A percentile compares a stretch with the other conserved stretches of the same genome.
Evolutionary conservation across 371 early-diverging fungal species (phyloP).

Genomic region (Rhizopus microsporus): DNA sequence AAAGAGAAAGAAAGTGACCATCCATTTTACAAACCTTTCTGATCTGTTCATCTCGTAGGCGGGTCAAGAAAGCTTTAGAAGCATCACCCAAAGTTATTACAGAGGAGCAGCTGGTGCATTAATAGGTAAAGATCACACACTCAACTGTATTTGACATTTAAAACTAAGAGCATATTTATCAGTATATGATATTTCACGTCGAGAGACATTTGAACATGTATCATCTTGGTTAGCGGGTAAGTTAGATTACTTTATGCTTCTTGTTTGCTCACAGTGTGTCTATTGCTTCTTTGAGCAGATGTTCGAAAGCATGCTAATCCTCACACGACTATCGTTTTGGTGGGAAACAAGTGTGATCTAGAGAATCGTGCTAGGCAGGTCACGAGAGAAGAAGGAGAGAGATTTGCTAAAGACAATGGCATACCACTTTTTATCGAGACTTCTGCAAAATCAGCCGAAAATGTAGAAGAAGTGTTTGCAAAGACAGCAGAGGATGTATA

Average conservation of each 20-base stretch:
- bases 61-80: conserved; percentile 95
- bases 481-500: conserved; percentile 80
- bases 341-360: conserved; percentile 95
- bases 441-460: conserved; percentile 91
- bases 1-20: conserved; percentile 17
- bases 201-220: conserved; percentile 90
- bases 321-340: conserved; percentile 86
- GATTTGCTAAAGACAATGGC: conserved; percentile 84
- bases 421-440: conserved; percentile 89
- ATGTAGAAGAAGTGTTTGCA: conserved; percentile 85
- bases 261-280: background rate
- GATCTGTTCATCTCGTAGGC: conserved; percentile 50
- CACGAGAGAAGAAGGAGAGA: conserved; percentile 84
- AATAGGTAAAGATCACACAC: conserved; percentile 44
- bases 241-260: background rate
- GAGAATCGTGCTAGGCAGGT: conserved; percentile 74
- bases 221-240: conserved; percentile 90
- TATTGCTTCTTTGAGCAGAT: conserved; percentile 35
- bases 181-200: conserved; percentile 81
- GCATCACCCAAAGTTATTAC: conserved; percentile 96
- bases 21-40: background rate
- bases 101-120: conserved; percentile 96
- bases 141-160: conserved; percentile 1
- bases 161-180: background rate
- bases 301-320: conserved; percentile 87